Percentiles rank a stretch among this genome's conserved stretches.
Evolutionary conservation across 495 filamentous ascomycete species (phyloP).

Genomic region (Wilcoxina mikolae): DNA sequence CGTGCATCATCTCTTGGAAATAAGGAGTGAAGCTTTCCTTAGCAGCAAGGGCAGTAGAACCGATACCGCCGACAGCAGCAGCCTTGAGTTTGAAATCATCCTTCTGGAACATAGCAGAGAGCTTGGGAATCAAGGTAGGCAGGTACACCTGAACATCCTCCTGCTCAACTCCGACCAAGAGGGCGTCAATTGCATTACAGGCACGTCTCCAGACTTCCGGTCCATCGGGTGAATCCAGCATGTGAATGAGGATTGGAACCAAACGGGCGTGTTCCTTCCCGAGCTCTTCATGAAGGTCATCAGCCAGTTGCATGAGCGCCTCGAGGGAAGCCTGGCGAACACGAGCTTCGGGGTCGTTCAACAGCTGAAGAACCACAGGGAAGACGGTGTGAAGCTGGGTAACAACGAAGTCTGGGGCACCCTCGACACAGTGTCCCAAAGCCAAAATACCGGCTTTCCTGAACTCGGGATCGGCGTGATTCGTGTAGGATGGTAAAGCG

Average conservation of each 20-base stretch:
- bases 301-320: conserved; percentile 72
- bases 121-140: conserved; percentile 61
- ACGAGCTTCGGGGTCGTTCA: conserved; percentile 64
- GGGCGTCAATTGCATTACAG: conserved; percentile 79
- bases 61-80: conserved; percentile 74
- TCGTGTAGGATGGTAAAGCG: conserved; percentile 65
- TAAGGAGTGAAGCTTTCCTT: conserved; percentile 74
- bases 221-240: conserved; percentile 61
- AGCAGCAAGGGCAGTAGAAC: conserved; percentile 71
- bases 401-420: conserved; percentile 56
- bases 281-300: conserved; percentile 83
- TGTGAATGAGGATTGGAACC: conserved; percentile 70
- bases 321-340: conserved; percentile 79
- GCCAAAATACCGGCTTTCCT: conserved; percentile 83
- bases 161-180: conserved; percentile 77
- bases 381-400: conserved; percentile 41
- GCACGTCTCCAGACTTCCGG: conserved; percentile 74
- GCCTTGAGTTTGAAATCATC: conserved; percentile 80
- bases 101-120: conserved; percentile 65
- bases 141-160: conserved; percentile 71
- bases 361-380: conserved; percentile 67
- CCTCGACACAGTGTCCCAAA: conserved; percentile 86
- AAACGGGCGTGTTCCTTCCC: conserved; percentile 65
- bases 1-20: conserved; percentile 75
- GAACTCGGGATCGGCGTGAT: conserved; percentile 52